Conservation (phyloP, 257 asterid species). For the Lycium ferocissimum region DNA sequence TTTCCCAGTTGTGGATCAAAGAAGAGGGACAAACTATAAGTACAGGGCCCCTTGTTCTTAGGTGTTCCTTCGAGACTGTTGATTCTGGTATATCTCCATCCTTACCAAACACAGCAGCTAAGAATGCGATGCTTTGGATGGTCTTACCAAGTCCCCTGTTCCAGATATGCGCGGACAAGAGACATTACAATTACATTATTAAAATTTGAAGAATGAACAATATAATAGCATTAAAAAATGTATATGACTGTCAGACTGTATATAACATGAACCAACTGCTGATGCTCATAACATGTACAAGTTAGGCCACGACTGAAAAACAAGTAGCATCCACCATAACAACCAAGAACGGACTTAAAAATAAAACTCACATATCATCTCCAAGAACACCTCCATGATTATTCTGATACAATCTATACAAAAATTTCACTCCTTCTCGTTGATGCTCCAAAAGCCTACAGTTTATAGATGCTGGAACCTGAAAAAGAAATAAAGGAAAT, state of each 20-base stretch:
- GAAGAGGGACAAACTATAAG: slow-evolving; percentile 89
- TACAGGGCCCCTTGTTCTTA: slow-evolving; percentile 62
- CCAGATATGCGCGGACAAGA: slow-evolving; percentile 28
- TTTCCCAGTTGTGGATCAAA: slow-evolving; percentile 92
- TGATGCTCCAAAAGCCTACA: slow-evolving; percentile 95
- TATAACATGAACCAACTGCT: no score
- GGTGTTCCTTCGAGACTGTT: slow-evolving; percentile 35
- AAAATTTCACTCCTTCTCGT: slow-evolving; percentile 80
- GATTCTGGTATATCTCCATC: slow-evolving; percentile 53
- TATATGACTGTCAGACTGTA: neutral
- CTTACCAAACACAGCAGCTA: slow-evolving; percentile 86
- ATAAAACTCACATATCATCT: slow-evolving; percentile 83
- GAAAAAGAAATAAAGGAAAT: slow-evolving; percentile 29
- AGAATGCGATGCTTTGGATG: slow-evolving; percentile 88
- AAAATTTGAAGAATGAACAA: neutral
- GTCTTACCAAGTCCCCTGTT: slow-evolving; percentile 98
- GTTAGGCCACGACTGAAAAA: no score
- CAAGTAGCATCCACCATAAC: slow-evolving; percentile 13
- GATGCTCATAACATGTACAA: no score
- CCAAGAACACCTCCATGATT: slow-evolving; percentile 97
- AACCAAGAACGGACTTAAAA: slow-evolving; percentile 8
- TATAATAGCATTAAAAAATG: neutral
- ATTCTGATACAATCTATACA: slow-evolving; percentile 77
- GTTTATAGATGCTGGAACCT: slow-evolving; percentile 93
- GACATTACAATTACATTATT: neutral